A percentile compares a stretch with the other conserved stretches of the same genome.
Conservation (phyloP, 345 rosid species). For the Linum tenue region DNA sequence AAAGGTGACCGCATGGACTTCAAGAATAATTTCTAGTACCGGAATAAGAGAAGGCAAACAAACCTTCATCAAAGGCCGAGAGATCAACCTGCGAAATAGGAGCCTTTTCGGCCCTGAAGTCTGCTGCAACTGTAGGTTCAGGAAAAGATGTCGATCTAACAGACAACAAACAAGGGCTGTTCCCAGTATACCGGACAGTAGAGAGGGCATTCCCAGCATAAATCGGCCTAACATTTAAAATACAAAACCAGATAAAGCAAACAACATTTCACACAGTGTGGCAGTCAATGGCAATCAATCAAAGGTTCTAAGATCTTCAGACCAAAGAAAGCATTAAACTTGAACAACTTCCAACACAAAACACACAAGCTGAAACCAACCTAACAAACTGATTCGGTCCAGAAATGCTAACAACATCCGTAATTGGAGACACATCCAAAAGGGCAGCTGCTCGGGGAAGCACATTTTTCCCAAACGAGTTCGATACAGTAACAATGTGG, state of each 20-base stretch:
- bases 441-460: conserved; percentile 90
- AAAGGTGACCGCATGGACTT: conserved; percentile 3
- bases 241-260: conserved; percentile 7
- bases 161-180: conserved; percentile 67
- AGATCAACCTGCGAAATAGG: conserved; percentile 87
- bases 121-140: conserved; percentile 21
- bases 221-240: conserved; percentile 60
- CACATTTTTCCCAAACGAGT: conserved; percentile 85
- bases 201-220: conserved; percentile 98
- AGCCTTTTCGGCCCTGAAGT: conserved; percentile 45
- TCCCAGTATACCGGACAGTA: conserved; percentile 68
- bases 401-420: conserved; percentile 70
- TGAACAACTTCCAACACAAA: background rate
- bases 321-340: background rate
- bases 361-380: conserved; percentile 20
- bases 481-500: conserved; percentile 61
- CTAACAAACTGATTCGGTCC: conserved; percentile 61
- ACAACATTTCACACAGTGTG: background rate
- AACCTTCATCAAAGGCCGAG: conserved; percentile 70
- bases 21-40: background rate
- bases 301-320: background rate
- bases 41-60: conserved; percentile 34
- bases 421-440: conserved; percentile 83
- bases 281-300: no score
- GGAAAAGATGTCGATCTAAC: conserved; percentile 81